These are phyloP conservation scores for Fragaria ananassa DNA, from an alignment of 306 rosid species.

Conservation along the genomic window DNA sequence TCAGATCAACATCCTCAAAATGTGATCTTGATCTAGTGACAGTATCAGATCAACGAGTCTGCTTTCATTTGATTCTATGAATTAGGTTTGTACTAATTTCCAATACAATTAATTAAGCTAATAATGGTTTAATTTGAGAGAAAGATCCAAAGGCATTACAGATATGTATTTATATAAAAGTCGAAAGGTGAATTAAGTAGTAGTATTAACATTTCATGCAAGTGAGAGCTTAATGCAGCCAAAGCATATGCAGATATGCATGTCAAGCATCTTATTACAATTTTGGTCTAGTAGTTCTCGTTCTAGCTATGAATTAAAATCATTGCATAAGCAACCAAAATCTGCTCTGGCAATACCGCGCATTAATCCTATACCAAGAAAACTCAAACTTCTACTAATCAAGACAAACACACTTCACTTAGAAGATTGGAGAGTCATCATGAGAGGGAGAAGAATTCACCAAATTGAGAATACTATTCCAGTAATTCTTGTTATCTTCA, in stretches of 20 bases:
- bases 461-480: constrained; percentile 91
- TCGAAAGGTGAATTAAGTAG: not conserved
- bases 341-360: not conserved
- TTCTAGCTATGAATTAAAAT: not conserved
- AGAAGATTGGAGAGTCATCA: constrained; percentile 67
- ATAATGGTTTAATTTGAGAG: too few species aligned
- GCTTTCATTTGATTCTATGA: not conserved
- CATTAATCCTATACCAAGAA: not conserved
- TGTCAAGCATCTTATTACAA: constrained; percentile 8
- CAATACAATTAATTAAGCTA: not conserved
- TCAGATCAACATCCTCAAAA: not conserved
- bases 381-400: not conserved
- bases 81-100: not conserved
- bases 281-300: not conserved
- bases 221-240: constrained; percentile 9
- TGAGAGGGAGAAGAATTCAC: constrained; percentile 83
- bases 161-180: not conserved
- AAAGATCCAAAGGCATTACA: not conserved
- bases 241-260: not conserved
- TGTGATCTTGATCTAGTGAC: not conserved
- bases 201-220: not conserved
- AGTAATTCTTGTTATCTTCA: constrained; percentile 87
- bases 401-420: not conserved
- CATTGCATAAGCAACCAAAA: constrained; percentile 15
- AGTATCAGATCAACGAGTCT: not conserved